Conservation (phyloP, 805 yeast genomes). For the Wickerhamomyces chambardii region DNA sequence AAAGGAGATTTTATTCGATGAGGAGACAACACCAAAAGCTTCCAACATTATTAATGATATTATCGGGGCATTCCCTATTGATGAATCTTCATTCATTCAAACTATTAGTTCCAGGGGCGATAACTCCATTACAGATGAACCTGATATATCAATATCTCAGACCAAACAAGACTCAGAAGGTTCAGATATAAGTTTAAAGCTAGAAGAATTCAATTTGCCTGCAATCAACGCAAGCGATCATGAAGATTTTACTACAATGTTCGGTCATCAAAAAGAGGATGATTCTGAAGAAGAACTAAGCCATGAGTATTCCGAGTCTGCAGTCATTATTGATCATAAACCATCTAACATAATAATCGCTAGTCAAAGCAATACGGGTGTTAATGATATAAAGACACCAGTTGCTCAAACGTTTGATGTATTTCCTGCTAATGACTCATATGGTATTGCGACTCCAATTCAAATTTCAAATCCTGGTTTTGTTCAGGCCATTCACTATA, state of each 20-base stretch:
- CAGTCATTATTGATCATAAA: too few relatives aligned
- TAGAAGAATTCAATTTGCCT: background rate
- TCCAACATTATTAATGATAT: too few relatives aligned
- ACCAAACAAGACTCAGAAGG: too few relatives aligned
- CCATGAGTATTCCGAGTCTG: too few relatives aligned
- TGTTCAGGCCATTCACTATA: background rate
- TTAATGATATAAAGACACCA: slow-evolving; percentile 10
- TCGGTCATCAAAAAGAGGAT: too few relatives aligned
- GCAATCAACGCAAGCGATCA: background rate
- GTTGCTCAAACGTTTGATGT: background rate
- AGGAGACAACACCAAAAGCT: background rate
- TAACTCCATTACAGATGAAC: too few relatives aligned
- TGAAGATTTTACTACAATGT: background rate
- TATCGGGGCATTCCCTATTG: background rate
- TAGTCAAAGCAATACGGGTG: slow-evolving; percentile 1
- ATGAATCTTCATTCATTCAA: background rate
- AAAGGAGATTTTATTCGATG: background rate
- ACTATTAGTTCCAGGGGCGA: background rate
- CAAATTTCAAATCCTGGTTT: background rate
- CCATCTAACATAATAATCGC: too few relatives aligned
- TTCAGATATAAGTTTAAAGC: background rate
- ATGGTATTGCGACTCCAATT: background rate
- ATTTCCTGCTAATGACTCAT: background rate
- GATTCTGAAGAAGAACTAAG: too few relatives aligned
- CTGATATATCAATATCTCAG: too few relatives aligned